These are phyloP conservation scores for Pelargonium australe DNA, from an alignment of 441 rosid species.

Conservation along the genomic window DNA sequence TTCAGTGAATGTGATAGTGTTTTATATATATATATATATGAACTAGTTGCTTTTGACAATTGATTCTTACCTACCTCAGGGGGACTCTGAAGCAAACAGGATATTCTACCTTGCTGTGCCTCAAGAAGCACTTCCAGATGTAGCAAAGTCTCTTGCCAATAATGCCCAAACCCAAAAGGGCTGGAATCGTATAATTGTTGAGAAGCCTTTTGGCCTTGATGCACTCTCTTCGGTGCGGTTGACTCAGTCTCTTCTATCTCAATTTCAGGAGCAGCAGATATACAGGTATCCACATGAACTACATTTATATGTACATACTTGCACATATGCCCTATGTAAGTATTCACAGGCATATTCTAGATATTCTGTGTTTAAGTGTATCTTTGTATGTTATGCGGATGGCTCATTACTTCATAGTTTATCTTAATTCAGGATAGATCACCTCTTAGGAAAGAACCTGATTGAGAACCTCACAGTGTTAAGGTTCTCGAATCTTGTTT, in stretches of 20 bases:
- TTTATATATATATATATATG: neutral
- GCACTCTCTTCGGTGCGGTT: conserved; percentile 44
- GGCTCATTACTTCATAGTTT: conserved; percentile 13
- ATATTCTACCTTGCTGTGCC: conserved; percentile 80
- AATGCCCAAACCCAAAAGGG: conserved; percentile 59
- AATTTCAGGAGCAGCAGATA: conserved; percentile 60
- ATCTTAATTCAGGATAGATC: conserved; percentile 59
- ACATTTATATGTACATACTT: neutral
- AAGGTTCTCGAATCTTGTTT: conserved; percentile 73
- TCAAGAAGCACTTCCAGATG: conserved; percentile 75
- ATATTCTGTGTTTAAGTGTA: neutral
- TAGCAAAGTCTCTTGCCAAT: conserved; percentile 47
- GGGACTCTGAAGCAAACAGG: conserved; percentile 47
- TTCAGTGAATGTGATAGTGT: conserved; percentile 13
- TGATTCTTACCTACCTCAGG: conserved; percentile 47
- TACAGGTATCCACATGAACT: conserved; percentile 45
- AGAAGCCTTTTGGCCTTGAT: conserved; percentile 78
- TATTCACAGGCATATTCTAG: neutral
- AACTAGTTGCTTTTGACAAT: conserved; percentile 26
- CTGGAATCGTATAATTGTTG: conserved; percentile 73
- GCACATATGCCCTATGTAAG: neutral
- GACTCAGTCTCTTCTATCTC: conserved; percentile 57
- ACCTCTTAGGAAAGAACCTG: conserved; percentile 69
- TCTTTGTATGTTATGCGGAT: neutral
- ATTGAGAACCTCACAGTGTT: conserved; percentile 74